Base-by-base conservation (phyloP, 768 basidiomycete species). In the Fibroporia radiculosa region DNA sequence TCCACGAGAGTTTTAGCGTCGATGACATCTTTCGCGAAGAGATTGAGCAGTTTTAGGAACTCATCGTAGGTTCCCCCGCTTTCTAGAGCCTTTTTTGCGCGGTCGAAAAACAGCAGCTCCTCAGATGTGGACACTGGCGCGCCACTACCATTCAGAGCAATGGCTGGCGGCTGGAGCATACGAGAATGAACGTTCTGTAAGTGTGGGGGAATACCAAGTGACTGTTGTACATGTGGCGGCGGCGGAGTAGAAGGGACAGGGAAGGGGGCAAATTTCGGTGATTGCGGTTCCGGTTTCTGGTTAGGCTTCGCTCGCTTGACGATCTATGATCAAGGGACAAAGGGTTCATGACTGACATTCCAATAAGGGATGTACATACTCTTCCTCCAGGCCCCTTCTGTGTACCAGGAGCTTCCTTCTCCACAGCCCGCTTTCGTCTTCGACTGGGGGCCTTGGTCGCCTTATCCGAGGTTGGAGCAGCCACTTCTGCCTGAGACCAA, bases 71-170 rank as follows among this genome's bases (percentile, higher is more conserved):
- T 73, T 42, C 85, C 85, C 48, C 78, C 74, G 60, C 70, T 77
- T 58, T 88, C 88, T 6, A 91, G 64, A 0, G 79, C 69, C 52
- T 81, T 83, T 64, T 87, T 95, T 51, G 92, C 88, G 32, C 88
- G 80, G 58, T 98, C 96, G 59, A 98, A 98, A 73, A 98, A 98
- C 11, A 85, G 69, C 25, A 93, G 75, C 57, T 96, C 92, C 48
- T 90, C 86, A 10, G 77, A 73, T 1, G 42, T 34, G 3, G 42
- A 14, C 11, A 52, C 33, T 19, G 43, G 20, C 3, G 41, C 18
- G 16, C 16, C 35, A 11, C 23, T 25, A 19, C 26, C 4, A 29
- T 45, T 20, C 7, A 36, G 2, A 24, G 44, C 7, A 16, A 16
- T 36, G 6, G 42, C 42, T 24, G 33, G 52, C 20, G 28, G 40